Conservation (phyloP, 2,329 filamentous ascomycete species). For the Grosmannia penicillata region DNA sequence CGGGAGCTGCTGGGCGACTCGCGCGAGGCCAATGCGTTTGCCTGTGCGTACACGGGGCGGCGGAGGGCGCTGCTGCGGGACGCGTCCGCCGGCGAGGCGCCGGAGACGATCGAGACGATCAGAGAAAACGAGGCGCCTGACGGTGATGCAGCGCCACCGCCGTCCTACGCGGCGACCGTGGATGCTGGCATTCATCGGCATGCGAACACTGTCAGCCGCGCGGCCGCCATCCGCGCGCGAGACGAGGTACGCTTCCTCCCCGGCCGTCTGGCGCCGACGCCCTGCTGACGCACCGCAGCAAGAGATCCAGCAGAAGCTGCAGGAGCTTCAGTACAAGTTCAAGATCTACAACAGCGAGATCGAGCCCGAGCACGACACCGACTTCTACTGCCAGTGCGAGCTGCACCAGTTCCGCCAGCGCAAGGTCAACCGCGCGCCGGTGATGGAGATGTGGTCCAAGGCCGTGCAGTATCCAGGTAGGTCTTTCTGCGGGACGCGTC, state of each 20-base stretch:
- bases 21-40: conserved; percentile 1
- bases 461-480: conserved; percentile 29
- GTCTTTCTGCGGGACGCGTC: background rate
- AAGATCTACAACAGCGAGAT: conserved; percentile 29
- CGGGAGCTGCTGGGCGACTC: conserved; percentile 3
- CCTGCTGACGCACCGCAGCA: conserved; percentile 14
- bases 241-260: background rate
- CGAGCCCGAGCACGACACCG: conserved; percentile 28
- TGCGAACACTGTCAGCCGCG: background rate
- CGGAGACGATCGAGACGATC: background rate
- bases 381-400: conserved; percentile 22
- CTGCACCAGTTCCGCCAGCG: conserved; percentile 23
- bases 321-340: conserved; percentile 22
- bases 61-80: background rate
- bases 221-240: background rate
- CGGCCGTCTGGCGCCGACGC: background rate
- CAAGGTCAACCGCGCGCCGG: conserved; percentile 20
- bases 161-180: background rate
- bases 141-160: background rate
- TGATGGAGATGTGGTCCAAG: conserved; percentile 26
- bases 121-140: background rate
- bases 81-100: background rate
- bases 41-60: conserved; percentile 3
- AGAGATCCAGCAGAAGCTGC: conserved; percentile 26
- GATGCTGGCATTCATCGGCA: background rate